Evolutionary conservation across 257 asterid species (phyloP).

Genomic region (Galeopsis tetrahit): DNA sequence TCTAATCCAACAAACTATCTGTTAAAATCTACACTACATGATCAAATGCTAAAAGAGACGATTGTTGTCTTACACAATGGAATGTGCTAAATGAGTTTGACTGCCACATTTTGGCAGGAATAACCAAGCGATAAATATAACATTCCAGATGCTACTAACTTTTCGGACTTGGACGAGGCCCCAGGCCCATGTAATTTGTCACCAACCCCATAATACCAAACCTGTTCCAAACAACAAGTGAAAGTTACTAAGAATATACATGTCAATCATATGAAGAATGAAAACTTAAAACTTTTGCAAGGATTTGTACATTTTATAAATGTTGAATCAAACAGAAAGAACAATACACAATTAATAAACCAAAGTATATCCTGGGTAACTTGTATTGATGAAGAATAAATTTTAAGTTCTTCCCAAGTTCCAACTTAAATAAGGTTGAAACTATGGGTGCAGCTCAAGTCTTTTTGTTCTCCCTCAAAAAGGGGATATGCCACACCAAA

Average conservation of each 20-base stretch:
- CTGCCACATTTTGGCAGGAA: slow-evolving; percentile 17
- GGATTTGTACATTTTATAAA: not conserved
- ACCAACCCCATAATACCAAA: slow-evolving; percentile 87
- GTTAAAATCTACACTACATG: slow-evolving; percentile 1
- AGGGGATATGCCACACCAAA: slow-evolving; percentile 7
- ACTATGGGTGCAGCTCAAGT: not conserved
- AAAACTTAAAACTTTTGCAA: not conserved
- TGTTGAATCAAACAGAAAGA: not conserved
- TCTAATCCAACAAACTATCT: slow-evolving; percentile 9
- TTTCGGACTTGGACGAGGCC: slow-evolving; percentile 54
- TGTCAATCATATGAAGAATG: slow-evolving; percentile 1
- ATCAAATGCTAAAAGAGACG: slow-evolving; percentile 21
- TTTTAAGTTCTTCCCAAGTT: slow-evolving; percentile 9
- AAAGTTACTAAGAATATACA: not conserved
- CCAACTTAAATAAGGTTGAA: not conserved
- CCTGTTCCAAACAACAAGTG: slow-evolving; percentile 40
- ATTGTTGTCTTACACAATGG: slow-evolving; percentile 16
- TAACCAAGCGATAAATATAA: slow-evolving; percentile 16
- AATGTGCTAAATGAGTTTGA: slow-evolving; percentile 1
- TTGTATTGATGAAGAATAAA: not conserved
- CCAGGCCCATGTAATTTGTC: slow-evolving; percentile 78
- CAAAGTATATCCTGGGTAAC: not conserved
- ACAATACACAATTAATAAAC: not conserved
- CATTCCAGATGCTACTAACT: slow-evolving; percentile 8
- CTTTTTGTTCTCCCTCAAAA: not conserved